Base-by-base conservation (phyloP, 768 basidiomycete genomes). In the Lactifluus hygrophoroides region DNA sequence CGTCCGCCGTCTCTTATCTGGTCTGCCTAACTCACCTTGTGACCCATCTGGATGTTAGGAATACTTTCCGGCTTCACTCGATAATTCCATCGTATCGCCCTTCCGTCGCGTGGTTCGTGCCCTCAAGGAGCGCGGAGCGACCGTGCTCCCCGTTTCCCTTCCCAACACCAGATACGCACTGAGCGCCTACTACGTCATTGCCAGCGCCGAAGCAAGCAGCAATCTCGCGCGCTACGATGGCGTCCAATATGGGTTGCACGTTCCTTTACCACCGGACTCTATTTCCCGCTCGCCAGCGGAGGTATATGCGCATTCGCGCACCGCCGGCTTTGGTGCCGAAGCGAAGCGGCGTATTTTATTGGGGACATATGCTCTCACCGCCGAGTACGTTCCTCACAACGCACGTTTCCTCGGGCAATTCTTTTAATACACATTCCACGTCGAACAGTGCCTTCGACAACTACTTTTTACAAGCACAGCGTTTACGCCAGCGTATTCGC, bases 101-200 rank as follows among this genome's bases (percentile, higher is more conserved):
- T 68, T 86, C 45, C 79, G 82, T 3, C 67, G 65, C 1, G 67
- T 80, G 8, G 69, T 90, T 38, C 59, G 66, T 0, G 54, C 66
- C 11, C 74, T 87, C 17, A 51, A 72, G 56, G 53, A 68, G 0
- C 74, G 74, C 1, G 94, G 94, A 1, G 92, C 90, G 0, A 73
- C 74, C 1, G 65, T 96, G 30, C 70, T 82, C 1, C 79, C 91
- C 0, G 83, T 97, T 0, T 86, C 86, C 9, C 74, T 97, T 11
- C 88, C 91, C 0, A 71, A 75, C 2, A 82, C 82, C 0, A 70
- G 69, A 1, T 88, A 87, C 66, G 90, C 91, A 0, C 76, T 98
- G 5, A 91, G 92, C 55, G 88, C 93, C 13, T 98, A 98, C 74
- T 98, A 97, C 67, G 90, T 96, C n/a, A 78, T 98, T 16, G 89